These are phyloP conservation scores for Eucalyptus tenuipes DNA, from an alignment of 345 rosid genomes.

Conservation along the genomic window DNA sequence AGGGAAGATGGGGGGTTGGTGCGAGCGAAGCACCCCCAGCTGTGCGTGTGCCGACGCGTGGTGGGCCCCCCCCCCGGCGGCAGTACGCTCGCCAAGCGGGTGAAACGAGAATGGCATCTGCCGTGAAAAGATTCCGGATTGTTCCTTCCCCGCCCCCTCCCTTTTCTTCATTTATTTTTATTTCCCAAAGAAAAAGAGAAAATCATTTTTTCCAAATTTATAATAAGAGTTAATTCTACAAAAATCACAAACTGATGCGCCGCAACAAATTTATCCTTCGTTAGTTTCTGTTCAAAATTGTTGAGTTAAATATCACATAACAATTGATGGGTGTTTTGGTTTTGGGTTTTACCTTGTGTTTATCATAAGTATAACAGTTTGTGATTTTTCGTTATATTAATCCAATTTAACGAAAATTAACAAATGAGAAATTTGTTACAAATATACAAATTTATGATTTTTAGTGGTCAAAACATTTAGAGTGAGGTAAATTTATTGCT, in stretches of 20 bases:
- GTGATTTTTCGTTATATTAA: too few species aligned
- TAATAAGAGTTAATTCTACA: neutral
- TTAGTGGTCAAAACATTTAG: too few species aligned
- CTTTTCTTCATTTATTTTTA: neutral
- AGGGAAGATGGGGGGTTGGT: neutral
- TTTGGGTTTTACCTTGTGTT: too few species aligned
- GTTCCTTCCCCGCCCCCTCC: neutral
- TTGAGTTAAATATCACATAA: too few species aligned
- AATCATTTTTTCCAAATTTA: neutral
- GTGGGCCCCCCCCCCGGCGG: neutral
- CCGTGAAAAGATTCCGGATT: neutral
- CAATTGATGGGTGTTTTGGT: too few species aligned
- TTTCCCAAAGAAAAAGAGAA: neutral
- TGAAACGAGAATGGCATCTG: neutral
- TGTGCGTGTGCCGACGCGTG: neutral
- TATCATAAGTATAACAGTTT: rapidly evolving
- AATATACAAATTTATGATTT: too few species aligned
- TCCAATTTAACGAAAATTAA: too few species aligned
- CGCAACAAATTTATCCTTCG: rapidly evolving
- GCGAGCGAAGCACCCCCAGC: neutral
- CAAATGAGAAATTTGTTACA: rapidly evolving
- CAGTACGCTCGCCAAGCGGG: neutral
- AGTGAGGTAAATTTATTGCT: rapidly evolving
- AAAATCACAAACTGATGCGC: too few species aligned
- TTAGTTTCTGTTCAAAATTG: too few species aligned